A percentile compares a stretch with the other conserved stretches of the same genome.
Conservation (phyloP, 768 basidiomycete genomes). For the Amylocystis lapponica region DNA sequence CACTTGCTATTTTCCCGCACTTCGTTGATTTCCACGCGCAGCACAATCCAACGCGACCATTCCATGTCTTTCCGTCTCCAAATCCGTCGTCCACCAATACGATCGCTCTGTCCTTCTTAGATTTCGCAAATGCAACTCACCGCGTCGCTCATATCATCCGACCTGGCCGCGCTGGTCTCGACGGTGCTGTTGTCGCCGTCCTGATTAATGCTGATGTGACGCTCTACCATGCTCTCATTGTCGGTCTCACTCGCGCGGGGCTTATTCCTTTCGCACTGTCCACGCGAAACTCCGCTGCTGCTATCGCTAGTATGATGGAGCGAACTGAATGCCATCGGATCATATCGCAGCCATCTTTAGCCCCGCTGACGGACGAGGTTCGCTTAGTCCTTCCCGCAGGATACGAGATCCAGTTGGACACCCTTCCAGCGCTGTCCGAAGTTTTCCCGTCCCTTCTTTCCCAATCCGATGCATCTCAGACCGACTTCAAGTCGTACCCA, state of each 20-base stretch:
- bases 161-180: neutral
- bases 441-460: slow-evolving; percentile 8
- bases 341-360: slow-evolving; percentile 28
- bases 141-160: neutral
- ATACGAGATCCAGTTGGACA: slow-evolving; percentile 9
- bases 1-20: slow-evolving; percentile 8
- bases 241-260: slow-evolving; percentile 1
- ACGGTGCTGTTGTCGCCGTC: neutral
- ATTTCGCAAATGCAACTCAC: slow-evolving; percentile 1
- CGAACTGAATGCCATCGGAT: slow-evolving; percentile 31
- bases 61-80: neutral
- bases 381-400: slow-evolving; percentile 11
- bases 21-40: slow-evolving; percentile 9
- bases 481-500: slow-evolving; percentile 4
- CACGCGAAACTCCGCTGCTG: neutral
- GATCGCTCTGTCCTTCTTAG: neutral
- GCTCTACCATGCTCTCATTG: neutral
- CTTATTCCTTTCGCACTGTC: slow-evolving; percentile 1
- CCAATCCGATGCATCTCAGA: neutral
- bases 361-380: slow-evolving; percentile 26
- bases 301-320: slow-evolving; percentile 14
- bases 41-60: neutral
- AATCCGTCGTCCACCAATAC: neutral
- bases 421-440: slow-evolving; percentile 9
- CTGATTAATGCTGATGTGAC: neutral